Evolutionary conservation across 2,329 filamentous ascomycete species (phyloP).

Genomic region (Ploettnerulaceae sp.): DNA sequence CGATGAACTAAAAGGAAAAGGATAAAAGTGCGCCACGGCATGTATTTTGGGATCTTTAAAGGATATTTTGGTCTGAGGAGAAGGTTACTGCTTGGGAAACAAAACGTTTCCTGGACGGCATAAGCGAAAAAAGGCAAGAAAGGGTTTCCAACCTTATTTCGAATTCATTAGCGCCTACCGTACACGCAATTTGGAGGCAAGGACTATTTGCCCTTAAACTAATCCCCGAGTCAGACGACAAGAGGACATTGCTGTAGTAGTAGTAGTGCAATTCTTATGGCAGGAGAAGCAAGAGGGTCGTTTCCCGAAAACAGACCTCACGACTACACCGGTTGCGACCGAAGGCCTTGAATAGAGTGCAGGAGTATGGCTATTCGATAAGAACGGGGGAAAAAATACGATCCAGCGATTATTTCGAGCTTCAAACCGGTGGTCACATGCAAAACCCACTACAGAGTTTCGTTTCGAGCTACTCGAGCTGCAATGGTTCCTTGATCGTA

Average conservation of each 20-base stretch:
- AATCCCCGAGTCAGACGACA: conserved; percentile 15
- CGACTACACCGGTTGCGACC: conserved; percentile 10
- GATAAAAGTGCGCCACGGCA: conserved; percentile 5
- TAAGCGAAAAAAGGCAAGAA: conserved; percentile 9
- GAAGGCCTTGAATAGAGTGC: conserved; percentile 7
- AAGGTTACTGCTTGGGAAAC: conserved; percentile 17
- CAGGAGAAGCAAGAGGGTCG: conserved; percentile 1
- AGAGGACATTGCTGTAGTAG: conserved; percentile 12
- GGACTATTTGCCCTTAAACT: conserved; percentile 15
- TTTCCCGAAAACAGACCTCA: conserved; percentile 8
- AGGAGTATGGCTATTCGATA: no score
- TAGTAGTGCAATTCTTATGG: conserved; percentile 17
- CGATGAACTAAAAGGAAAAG: conserved; percentile 9
- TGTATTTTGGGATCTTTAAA: conserved; percentile 9
- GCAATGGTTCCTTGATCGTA: no score
- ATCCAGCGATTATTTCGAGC: conserved; percentile 9
- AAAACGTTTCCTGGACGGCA: conserved; percentile 10
- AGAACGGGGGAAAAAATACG: background rate
- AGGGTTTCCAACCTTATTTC: conserved; percentile 11
- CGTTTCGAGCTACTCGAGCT: conserved; percentile 14
- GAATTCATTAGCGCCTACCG: conserved; percentile 5
- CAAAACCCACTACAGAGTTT: conserved; percentile 14
- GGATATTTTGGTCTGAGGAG: conserved; percentile 16
- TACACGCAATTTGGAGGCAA: conserved; percentile 4
- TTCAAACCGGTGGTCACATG: conserved; percentile 11